Evolutionary conservation across 1,139 yeast genomes (phyloP).

Genomic region (Candida sanyaensis): DNA sequence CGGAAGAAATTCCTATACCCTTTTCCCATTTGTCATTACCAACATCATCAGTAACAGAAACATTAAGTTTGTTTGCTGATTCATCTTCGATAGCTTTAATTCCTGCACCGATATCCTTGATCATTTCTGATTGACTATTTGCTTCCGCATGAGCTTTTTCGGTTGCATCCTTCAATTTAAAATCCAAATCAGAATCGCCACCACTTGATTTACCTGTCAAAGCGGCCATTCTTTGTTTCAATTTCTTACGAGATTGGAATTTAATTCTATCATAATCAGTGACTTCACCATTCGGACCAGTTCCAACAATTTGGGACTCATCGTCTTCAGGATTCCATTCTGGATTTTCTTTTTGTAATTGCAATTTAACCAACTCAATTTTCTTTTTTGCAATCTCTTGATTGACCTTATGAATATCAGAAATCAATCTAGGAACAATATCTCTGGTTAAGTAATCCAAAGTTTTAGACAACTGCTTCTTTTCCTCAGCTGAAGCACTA

Average conservation of each 20-base stretch:
- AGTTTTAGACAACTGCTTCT: constrained; percentile 44
- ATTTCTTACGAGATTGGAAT: constrained; percentile 73
- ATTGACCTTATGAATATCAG: constrained; percentile 62
- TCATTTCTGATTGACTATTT: constrained; percentile 54
- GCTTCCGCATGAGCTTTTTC: constrained; percentile 57
- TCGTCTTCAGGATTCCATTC: constrained; percentile 48
- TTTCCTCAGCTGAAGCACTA: constrained; percentile 39
- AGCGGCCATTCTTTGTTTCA: constrained; percentile 88
- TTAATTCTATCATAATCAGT: constrained; percentile 81
- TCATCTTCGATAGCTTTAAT: constrained; percentile 72
- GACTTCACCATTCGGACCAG: constrained; percentile 82
- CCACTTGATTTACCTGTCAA: constrained; percentile 67
- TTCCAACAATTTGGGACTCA: constrained; percentile 62
- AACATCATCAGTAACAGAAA: constrained; percentile 47
- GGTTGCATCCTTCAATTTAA: constrained; percentile 55
- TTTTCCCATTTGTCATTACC: constrained; percentile 80
- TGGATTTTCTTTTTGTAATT: constrained; percentile 65
- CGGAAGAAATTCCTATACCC: constrained; percentile 71
- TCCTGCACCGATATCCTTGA: constrained; percentile 73
- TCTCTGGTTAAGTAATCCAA: constrained; percentile 60
- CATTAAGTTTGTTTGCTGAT: constrained; percentile 47
- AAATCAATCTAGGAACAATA: constrained; percentile 67
- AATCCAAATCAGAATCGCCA: constrained; percentile 50
- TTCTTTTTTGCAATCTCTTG: constrained; percentile 69
- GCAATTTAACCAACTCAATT: constrained; percentile 58